Base-by-base conservation (phyloP, 2,329 filamentous ascomycete species). In the Ceratocystis ficicola region DNA sequence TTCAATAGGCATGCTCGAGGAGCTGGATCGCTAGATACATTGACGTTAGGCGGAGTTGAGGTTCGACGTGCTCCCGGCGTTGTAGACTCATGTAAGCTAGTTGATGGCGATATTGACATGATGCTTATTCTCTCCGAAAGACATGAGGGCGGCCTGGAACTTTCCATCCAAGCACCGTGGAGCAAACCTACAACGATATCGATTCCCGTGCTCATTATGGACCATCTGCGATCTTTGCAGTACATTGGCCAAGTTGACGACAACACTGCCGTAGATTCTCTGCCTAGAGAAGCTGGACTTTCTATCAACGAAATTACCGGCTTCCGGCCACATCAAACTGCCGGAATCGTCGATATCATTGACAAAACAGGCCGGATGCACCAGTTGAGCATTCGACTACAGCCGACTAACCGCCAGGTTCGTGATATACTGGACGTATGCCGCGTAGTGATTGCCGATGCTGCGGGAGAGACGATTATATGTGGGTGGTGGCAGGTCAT, bases 91-190 rank as follows among this genome's bases (percentile, higher is more conserved):
- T 89, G 86, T 74, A 88, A 85, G 70, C 74, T 92, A 55, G 78
- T 80, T 3, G 88, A 92, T 72, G 85, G 85, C 1, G 78, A 80
- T 30, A 78, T 87, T 65, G 84, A 86, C 41, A 84, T 86, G 69
- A 86, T 92, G 63, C 76, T 91, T 2, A 84, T 89, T 30, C 76
- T 93, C 15, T 87, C 85, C 2, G 83, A 86, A 70, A 83, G 84
- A 28, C 80, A 81, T 63, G 78, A 84, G 69, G 86, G 86, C 1
- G 80, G 81, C 36, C 81, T 83, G 60, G 84, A 88, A 71, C 75
- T 93, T 17, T 89, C 86, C 69, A 76, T 89, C 8, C 88, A 91
- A 73, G 87, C 87, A 5, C 88, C 87, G 0, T 92, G 88, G 88
- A 86, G 86, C 66, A 81, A 82, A 64, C 78, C 88, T 12, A 83